Percentiles rank a stretch among this genome's conserved stretches.
Conservation (phyloP, 2,329 filamentous ascomycete species). For the Aspergillus viridinutans region DNA sequence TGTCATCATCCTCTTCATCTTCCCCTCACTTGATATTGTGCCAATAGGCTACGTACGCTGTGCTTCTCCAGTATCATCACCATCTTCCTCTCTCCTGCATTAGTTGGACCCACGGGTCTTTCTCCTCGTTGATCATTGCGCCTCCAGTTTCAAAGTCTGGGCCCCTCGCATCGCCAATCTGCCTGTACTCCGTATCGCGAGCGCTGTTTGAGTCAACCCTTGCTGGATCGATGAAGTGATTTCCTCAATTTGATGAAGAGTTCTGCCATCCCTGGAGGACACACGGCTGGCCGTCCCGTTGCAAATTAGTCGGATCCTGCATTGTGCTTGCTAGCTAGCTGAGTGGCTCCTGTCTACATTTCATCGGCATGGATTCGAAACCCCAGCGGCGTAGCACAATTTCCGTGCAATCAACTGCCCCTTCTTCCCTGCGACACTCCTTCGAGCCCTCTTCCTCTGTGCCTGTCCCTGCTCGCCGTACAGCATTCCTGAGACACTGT, state of each 20-base stretch:
- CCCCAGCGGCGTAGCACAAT: constrained; percentile 22
- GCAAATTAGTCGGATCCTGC: constrained; percentile 18
- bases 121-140: not conserved
- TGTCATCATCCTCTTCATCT: constrained; percentile 6
- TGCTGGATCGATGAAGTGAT: constrained; percentile 11
- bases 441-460: constrained; percentile 21
- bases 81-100: not conserved
- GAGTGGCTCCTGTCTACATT: constrained; percentile 6
- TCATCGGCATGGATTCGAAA: constrained; percentile 24
- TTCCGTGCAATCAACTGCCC: constrained; percentile 19
- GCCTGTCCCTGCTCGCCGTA: constrained; percentile 12
- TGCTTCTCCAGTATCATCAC: constrained; percentile 1
- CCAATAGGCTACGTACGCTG: not conserved
- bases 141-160: not conserved
- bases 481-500: constrained; percentile 16
- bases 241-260: constrained; percentile 5
- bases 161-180: constrained; percentile 8
- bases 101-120: not conserved
- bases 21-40: constrained; percentile 10
- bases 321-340: constrained; percentile 20
- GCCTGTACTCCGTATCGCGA: constrained; percentile 1
- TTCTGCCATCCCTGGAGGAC: constrained; percentile 10
- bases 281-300: constrained; percentile 13
- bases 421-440: constrained; percentile 19
- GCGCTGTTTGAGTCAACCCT: constrained; percentile 5